Evolutionary conservation across 306 rosid genomes (phyloP).

Genomic region (Begonia peltatifolia): DNA sequence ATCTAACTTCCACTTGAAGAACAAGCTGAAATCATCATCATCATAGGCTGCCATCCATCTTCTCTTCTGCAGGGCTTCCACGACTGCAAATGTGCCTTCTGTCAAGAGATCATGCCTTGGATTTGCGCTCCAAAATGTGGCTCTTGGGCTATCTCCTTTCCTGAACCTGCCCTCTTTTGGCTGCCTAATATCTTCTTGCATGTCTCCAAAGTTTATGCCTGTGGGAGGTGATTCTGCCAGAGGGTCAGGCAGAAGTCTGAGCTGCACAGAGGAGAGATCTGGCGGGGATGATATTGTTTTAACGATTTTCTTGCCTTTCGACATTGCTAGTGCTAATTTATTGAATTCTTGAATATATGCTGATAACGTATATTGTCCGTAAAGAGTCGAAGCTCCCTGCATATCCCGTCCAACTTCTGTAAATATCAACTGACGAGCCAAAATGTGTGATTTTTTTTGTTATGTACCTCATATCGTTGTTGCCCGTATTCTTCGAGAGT

Average conservation of each 20-base stretch:
- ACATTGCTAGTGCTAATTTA: conserved; percentile 61
- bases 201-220: conserved; percentile 45
- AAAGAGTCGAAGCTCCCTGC: conserved; percentile 82
- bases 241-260: conserved; percentile 20
- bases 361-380: conserved; percentile 79
- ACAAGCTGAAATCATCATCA: conserved; percentile 63
- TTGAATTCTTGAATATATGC: conserved; percentile 77
- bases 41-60: conserved; percentile 45
- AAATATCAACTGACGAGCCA: too few species aligned
- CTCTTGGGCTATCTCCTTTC: conserved; percentile 28
- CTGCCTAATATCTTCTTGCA: conserved; percentile 37
- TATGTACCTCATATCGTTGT: conserved; percentile 61
- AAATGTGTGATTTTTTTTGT: too few species aligned
- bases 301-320: conserved; percentile 24
- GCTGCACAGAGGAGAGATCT: conserved; percentile 46
- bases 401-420: neutral
- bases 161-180: conserved; percentile 40
- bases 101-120: conserved; percentile 60
- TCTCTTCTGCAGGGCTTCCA: conserved; percentile 45
- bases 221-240: conserved; percentile 34
- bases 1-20: conserved; percentile 50
- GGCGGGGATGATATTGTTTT: conserved; percentile 42
- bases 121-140: conserved; percentile 69
- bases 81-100: conserved; percentile 41
- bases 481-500: conserved; percentile 66